Evolutionary conservation across 495 filamentous ascomycete genomes (phyloP).

Genomic region (Neohortaea acidophila): DNA sequence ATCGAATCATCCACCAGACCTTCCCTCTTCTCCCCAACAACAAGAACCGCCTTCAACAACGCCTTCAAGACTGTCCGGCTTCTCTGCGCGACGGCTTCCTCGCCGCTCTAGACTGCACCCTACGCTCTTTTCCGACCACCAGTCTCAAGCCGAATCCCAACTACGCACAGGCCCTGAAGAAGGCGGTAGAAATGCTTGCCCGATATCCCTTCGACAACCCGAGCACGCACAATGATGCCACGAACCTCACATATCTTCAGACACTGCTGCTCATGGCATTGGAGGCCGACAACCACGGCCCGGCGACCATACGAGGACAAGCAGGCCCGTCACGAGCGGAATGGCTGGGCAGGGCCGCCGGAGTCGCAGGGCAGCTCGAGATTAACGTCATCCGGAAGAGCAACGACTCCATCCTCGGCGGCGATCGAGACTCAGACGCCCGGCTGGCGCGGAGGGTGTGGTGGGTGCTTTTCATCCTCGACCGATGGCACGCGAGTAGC

Average conservation of each 20-base stretch:
- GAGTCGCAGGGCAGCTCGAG: constrained; percentile 42
- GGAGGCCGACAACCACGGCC: constrained; percentile 41
- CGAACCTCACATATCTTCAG: constrained; percentile 48
- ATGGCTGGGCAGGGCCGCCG: constrained; percentile 42
- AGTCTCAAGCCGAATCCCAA: constrained; percentile 23
- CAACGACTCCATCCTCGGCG: constrained; percentile 22
- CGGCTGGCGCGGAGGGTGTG: constrained; percentile 56
- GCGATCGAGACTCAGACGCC: constrained; percentile 55
- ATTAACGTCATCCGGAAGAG: constrained; percentile 29
- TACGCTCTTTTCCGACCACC: constrained; percentile 40
- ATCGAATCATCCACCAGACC: constrained; percentile 47
- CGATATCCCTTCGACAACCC: constrained; percentile 38
- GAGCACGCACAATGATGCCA: constrained; percentile 29
- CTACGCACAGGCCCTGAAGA: constrained; percentile 22
- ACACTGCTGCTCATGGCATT: constrained; percentile 46
- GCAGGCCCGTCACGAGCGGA: constrained; percentile 19
- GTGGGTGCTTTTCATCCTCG: constrained; percentile 58
- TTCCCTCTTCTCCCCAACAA: constrained; percentile 59
- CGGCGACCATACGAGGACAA: constrained; percentile 24
- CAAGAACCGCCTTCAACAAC: constrained; percentile 44
- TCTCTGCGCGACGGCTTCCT: constrained; percentile 56
- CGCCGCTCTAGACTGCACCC: constrained; percentile 46
- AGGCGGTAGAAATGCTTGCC: constrained; percentile 35
- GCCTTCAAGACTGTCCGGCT: constrained; percentile 44
- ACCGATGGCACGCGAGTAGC: constrained; percentile 60